phyloP scores from a whole-genome alignment of 345 rosid genomes.

The Dipteronia dyeriana region DNA sequence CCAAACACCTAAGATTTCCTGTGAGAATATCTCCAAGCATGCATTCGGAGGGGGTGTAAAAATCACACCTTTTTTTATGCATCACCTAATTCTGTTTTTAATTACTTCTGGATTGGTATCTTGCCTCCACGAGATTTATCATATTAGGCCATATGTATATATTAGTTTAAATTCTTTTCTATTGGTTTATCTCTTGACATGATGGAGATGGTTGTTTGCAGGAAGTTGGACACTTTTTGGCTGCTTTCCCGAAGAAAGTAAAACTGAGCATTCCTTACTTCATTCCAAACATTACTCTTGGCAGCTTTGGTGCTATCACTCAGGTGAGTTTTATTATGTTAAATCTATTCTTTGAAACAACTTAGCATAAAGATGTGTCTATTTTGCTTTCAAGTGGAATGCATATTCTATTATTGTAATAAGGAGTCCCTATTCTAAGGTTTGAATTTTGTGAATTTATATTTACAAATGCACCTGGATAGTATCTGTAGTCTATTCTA shows the following conservation, averaged over 20 bases:
- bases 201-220: conserved; percentile 37
- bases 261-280: conserved; percentile 91
- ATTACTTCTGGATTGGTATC: not conserved
- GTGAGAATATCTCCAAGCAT: not conserved
- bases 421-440: not conserved
- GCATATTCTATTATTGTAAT: not conserved
- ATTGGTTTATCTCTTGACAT: conserved; percentile 6
- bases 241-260: conserved; percentile 91
- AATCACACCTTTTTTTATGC: not conserved
- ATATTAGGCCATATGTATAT: not conserved
- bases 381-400: conserved; percentile 9
- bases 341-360: conserved; percentile 11
- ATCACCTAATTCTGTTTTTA: not conserved
- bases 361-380: conserved; percentile 15
- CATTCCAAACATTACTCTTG: conserved; percentile 95
- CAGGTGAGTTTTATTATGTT: conserved; percentile 48
- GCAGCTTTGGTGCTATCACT: conserved; percentile 97
- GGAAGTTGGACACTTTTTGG: conserved; percentile 91
- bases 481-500: not conserved
- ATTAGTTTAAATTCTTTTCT: not conserved
- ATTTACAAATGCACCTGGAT: not conserved
- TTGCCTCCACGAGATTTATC: not conserved
- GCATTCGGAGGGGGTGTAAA: not conserved
- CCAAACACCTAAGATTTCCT: not conserved
- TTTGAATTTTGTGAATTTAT: not conserved